These are phyloP conservation scores for Plectranthus barbatus DNA, from an alignment of 257 asterid genomes.

Conservation along the genomic window DNA sequence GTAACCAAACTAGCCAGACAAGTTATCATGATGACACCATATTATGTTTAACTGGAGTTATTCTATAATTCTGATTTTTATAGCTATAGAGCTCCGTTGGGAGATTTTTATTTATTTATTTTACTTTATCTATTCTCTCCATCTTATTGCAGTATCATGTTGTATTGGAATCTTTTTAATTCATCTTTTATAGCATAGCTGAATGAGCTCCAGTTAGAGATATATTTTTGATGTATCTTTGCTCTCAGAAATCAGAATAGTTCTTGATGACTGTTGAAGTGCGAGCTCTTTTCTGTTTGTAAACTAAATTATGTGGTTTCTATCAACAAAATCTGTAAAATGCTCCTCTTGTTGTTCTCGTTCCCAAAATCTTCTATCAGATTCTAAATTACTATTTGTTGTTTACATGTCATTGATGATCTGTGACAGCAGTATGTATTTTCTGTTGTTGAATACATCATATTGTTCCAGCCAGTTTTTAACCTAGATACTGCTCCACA, in stretches of 20 bases:
- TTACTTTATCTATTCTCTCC: too few relatives aligned
- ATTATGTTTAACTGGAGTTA: background rate
- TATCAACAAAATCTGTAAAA: background rate
- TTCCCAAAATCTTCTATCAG: background rate
- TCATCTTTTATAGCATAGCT: background rate
- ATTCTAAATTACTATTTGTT: background rate
- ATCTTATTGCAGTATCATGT: too few relatives aligned
- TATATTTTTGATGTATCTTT: background rate
- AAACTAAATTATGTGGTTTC: background rate
- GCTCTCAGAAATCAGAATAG: background rate
- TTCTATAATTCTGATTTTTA: too few relatives aligned
- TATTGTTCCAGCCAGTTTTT: background rate
- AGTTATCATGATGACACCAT: background rate
- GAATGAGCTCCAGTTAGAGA: background rate
- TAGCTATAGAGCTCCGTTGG: too few relatives aligned
- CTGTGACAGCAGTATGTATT: background rate
- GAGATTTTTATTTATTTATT: too few relatives aligned
- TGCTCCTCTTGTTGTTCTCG: background rate
- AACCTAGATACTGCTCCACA: background rate
- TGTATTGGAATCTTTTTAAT: too few relatives aligned
- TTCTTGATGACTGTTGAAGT: background rate
- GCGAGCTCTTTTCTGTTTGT: background rate
- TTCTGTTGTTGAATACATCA: constrained; percentile 5
- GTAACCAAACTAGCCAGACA: background rate
- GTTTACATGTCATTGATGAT: background rate